These are phyloP conservation scores for Kodamaea anthophila DNA, from an alignment of 1,139 yeast species.

Conservation along the genomic window DNA sequence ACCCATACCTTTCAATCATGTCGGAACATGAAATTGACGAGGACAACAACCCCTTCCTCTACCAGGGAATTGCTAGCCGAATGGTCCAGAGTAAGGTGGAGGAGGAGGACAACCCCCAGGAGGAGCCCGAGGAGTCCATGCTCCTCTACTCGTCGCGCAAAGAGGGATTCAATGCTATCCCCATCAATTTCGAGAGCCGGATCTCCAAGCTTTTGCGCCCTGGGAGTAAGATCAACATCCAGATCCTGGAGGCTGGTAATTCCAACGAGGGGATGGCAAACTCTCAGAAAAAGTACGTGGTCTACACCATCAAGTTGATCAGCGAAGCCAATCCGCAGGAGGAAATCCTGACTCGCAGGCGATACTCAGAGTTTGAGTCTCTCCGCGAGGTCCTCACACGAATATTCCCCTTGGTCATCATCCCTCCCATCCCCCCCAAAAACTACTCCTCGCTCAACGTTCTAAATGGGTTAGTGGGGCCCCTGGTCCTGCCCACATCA, in stretches of 20 bases:
- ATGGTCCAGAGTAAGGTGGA: conserved; percentile 11
- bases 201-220: conserved; percentile 32
- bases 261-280: conserved; percentile 64
- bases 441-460: conserved; percentile 45
- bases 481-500: conserved; percentile 6
- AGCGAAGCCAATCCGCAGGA: conserved; percentile 27
- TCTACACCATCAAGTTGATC: conserved; percentile 66
- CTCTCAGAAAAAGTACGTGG: conserved; percentile 61
- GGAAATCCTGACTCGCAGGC: conserved; percentile 60
- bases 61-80: conserved; percentile 26
- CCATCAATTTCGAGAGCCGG: conserved; percentile 33
- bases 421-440: conserved; percentile 96
- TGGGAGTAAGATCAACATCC: conserved; percentile 32
- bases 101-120: conserved; percentile 6
- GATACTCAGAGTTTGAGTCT: conserved; percentile 90
- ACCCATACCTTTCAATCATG: too few species aligned
- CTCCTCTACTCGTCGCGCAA: conserved; percentile 17
- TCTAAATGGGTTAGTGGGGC: conserved; percentile 30
- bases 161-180: conserved; percentile 22
- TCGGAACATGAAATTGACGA: too few species aligned
- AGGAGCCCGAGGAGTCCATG: conserved; percentile 18
- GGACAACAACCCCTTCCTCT: conserved; percentile 49
- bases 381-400: conserved; percentile 63
- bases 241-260: conserved; percentile 72
- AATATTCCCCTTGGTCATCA: conserved; percentile 72